Percentiles rank a stretch among this genome's conserved stretches.
Evolutionary conservation across 164 flowering plant species (phyloP).

Genomic region (Chloranthus sessilifolius): DNA sequence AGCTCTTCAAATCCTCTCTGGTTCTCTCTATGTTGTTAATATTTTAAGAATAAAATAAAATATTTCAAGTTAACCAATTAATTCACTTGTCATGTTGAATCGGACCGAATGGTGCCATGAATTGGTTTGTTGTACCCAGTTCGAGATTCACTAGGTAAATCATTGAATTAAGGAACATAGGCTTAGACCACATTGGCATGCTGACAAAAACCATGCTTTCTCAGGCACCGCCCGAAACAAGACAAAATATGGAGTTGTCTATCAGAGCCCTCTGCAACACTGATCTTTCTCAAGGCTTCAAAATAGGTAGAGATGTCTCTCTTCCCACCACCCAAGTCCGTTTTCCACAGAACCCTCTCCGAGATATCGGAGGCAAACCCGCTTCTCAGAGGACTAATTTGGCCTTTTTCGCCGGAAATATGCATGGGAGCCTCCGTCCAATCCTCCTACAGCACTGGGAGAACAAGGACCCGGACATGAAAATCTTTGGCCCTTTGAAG

Average conservation of each 20-base stretch:
- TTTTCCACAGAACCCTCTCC: slow-evolving; percentile 19
- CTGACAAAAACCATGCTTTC: too few species aligned
- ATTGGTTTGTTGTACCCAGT: too few species aligned
- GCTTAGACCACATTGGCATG: too few species aligned
- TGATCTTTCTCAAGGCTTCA: slow-evolving; percentile 33
- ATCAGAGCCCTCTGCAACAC: slow-evolving; percentile 48
- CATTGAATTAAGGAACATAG: too few species aligned
- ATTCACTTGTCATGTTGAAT: too few species aligned
- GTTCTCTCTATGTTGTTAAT: too few species aligned
- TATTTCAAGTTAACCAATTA: too few species aligned
- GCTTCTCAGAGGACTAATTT: slow-evolving; percentile 26
- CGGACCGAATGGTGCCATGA: too few species aligned
- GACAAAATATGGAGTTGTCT: slow-evolving; percentile 25
- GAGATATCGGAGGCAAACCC: slow-evolving; percentile 33
- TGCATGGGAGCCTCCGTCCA: slow-evolving; percentile 40
- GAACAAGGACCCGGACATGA: slow-evolving; percentile 22
- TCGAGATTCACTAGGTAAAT: too few species aligned
- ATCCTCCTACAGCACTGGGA: slow-evolving; percentile 11
- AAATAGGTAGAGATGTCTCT: slow-evolving; percentile 37
- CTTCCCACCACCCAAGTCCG: slow-evolving; percentile 32
- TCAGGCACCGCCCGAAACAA: slow-evolving; percentile 32
- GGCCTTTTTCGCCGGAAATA: slow-evolving; percentile 42
- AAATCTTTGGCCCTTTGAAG: slow-evolving; percentile 23
- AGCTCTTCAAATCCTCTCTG: too few species aligned
- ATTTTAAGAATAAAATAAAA: too few species aligned